These are phyloP conservation scores for Tardiomyces blankii DNA, from an alignment of 1,139 yeast species.

Conservation along the genomic window DNA sequence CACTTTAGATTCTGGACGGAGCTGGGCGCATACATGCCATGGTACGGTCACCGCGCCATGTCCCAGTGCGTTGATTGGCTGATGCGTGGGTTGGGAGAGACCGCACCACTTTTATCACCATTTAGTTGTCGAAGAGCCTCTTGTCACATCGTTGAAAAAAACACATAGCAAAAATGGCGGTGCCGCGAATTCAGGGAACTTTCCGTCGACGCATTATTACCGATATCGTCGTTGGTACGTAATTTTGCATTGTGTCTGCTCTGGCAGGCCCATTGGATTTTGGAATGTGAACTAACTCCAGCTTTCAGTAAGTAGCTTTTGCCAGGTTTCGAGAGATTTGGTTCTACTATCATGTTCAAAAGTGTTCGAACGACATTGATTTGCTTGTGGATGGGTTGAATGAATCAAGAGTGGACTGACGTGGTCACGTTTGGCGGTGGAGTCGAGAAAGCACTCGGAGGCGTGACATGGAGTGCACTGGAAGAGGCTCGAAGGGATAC, in stretches of 20 bases:
- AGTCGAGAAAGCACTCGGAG: too few relatives aligned
- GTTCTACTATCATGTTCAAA: too few relatives aligned
- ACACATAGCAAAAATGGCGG: conserved; percentile 46
- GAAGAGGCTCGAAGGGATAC: too few relatives aligned
- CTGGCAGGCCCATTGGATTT: neutral
- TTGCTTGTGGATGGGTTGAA: too few relatives aligned
- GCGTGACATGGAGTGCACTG: too few relatives aligned
- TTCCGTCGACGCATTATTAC: conserved; percentile 73
- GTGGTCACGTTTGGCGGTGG: too few relatives aligned
- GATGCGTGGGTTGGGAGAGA: conserved; percentile 1
- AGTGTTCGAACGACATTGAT: too few relatives aligned
- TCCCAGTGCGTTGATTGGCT: conserved; percentile 9
- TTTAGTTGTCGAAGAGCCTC: conserved; percentile 2
- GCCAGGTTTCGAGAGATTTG: neutral
- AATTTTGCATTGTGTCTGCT: neutral
- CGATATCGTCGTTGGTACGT: conserved; percentile 51
- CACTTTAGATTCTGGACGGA: neutral
- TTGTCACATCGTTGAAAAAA: conserved; percentile 2
- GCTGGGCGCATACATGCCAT: neutral
- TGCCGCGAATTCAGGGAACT: conserved; percentile 84
- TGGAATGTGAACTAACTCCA: neutral
- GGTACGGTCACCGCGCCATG: neutral
- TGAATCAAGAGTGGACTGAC: too few relatives aligned
- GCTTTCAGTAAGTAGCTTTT: neutral
- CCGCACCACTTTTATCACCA: conserved; percentile 1